A percentile compares a stretch with the other conserved stretches of the same genome.
phyloP scores from a whole-genome alignment of 2,329 filamentous ascomycete genomes.

The Botrytis paeoniae region DNA sequence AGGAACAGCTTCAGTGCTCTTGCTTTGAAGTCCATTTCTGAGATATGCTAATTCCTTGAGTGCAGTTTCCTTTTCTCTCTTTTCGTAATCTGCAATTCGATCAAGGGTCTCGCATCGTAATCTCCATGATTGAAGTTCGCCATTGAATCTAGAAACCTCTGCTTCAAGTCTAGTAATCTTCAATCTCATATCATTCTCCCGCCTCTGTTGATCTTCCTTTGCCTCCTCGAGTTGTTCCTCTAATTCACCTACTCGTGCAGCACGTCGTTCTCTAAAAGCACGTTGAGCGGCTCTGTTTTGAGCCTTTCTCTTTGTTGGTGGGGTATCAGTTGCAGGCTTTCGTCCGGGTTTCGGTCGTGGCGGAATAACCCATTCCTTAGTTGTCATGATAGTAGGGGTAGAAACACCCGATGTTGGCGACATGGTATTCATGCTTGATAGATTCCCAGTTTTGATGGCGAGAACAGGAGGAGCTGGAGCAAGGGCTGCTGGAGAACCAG shows the following conservation, averaged over 20 bases:
- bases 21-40: conserved; percentile 35
- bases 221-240: conserved; percentile 64
- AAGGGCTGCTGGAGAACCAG: conserved; percentile 39
- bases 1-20: conserved; percentile 41
- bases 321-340: conserved; percentile 90
- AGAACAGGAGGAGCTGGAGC: conserved; percentile 38
- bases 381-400: conserved; percentile 58
- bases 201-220: conserved; percentile 54
- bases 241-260: conserved; percentile 75
- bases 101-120: conserved; percentile 37
- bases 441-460: conserved; percentile 37
- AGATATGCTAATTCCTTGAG: conserved; percentile 42
- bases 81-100: conserved; percentile 38
- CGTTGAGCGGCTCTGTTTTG: conserved; percentile 92
- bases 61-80: conserved; percentile 44
- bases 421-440: conserved; percentile 27
- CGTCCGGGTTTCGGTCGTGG: conserved; percentile 84
- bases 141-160: conserved; percentile 61
- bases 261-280: conserved; percentile 83
- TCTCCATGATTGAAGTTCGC: conserved; percentile 38
- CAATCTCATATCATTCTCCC: conserved; percentile 53
- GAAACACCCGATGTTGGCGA: conserved; percentile 37
- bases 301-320: conserved; percentile 87
- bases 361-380: conserved; percentile 82
- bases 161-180: conserved; percentile 58